phyloP scores from a whole-genome alignment of 192 early-diverging fungal species.

The Linnemannia schmuckeri region DNA sequence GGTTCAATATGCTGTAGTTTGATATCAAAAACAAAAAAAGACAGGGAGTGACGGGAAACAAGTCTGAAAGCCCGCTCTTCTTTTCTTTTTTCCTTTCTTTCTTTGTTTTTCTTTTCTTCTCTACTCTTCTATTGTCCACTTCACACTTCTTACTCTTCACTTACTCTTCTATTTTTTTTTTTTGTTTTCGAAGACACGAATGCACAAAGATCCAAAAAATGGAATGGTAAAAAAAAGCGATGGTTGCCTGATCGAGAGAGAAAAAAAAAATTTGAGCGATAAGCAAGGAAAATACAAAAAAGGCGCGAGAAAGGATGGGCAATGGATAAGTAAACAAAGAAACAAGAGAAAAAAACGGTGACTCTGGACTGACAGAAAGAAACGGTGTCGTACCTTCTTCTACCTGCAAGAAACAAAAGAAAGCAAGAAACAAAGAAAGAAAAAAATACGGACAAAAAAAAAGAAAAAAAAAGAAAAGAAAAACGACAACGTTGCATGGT shows the following conservation, averaged over 20 bases:
- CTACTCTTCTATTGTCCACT: neutral
- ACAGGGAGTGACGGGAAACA: neutral
- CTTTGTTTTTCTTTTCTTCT: too few relatives aligned
- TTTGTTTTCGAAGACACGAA: neutral
- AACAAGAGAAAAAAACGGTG: neutral
- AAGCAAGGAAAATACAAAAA: neutral
- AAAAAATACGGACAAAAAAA: neutral
- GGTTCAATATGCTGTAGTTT: neutral
- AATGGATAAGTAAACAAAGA: neutral
- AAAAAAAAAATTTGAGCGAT: neutral
- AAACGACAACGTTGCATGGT: conserved; percentile 34
- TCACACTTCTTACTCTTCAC: neutral
- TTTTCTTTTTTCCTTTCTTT: neutral
- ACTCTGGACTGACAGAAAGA: neutral
- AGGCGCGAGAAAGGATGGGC: neutral
- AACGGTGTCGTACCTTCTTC: neutral
- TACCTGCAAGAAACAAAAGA: neutral
- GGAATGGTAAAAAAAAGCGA: neutral
- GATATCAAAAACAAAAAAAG: neutral
- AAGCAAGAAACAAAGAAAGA: too few relatives aligned
- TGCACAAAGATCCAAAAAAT: neutral
- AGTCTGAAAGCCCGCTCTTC: neutral
- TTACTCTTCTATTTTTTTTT: neutral
- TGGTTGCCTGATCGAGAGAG: neutral
- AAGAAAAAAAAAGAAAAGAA: neutral